A percentile compares a stretch with the other conserved stretches of the same genome.
Evolutionary conservation across 192 early-diverging fungal genomes (phyloP).

Genomic region (Diversispora epigaea): DNA sequence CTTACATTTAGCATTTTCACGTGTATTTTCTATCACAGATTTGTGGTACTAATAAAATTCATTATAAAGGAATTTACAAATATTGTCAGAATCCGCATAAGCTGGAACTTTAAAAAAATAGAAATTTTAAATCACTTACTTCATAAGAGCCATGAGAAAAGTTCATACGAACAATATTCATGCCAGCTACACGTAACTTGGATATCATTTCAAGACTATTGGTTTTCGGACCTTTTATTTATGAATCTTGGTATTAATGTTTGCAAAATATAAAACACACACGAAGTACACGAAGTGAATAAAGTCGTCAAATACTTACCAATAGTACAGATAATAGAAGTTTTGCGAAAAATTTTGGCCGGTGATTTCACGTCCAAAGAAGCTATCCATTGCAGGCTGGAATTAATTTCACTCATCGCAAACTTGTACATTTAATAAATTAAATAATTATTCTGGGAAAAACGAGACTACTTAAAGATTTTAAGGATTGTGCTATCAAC

Average conservation of each 20-base stretch:
- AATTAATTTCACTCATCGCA: conserved; percentile 40
- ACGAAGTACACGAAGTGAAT: no score
- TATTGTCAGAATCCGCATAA: background rate
- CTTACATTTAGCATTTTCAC: conserved; percentile 50
- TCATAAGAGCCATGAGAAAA: conserved; percentile 64
- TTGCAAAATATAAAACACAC: background rate
- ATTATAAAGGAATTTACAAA: background rate
- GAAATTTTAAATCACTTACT: conserved; percentile 31
- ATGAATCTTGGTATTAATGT: background rate
- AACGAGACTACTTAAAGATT: no score
- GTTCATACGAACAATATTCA: conserved; percentile 83
- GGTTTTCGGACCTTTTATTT: conserved; percentile 64
- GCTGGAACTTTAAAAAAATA: background rate
- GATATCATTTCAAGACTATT: conserved; percentile 71
- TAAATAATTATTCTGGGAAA: no score
- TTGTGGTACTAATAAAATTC: conserved; percentile 50
- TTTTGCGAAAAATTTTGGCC: conserved; percentile 64
- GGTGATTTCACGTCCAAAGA: conserved; percentile 61
- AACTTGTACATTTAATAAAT: no score
- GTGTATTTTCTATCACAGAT: conserved; percentile 59
- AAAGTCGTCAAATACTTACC: conserved; percentile 38
- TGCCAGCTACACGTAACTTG: conserved; percentile 67
- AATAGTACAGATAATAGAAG: conserved; percentile 82
- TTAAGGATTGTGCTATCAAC: no score
- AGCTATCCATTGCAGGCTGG: conserved; percentile 72